These are phyloP conservation scores for Sungouiella blattae DNA, from an alignment of 805 yeast species.

Conservation along the genomic window DNA sequence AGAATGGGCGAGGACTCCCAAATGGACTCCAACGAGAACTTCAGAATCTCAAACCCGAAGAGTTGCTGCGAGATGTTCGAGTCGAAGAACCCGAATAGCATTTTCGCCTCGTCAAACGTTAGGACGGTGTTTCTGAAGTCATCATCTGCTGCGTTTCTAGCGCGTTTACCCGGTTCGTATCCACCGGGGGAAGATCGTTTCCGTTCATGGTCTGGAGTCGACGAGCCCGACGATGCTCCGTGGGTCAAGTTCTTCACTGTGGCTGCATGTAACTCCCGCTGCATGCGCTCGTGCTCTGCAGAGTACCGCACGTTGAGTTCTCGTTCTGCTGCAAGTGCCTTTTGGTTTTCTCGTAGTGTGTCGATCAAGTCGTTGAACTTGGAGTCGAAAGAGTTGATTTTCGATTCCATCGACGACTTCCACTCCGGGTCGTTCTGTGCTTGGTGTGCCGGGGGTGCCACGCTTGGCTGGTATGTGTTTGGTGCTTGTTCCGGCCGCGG, in stretches of 20 bases:
- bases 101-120: conserved; percentile 40
- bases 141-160: conserved; percentile 1
- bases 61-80: conserved; percentile 57
- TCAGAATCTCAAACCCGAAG: conserved; percentile 60
- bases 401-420: conserved; percentile 33
- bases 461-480: conserved; percentile 1
- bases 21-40: conserved; percentile 44
- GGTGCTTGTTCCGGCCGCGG: conserved; percentile 1
- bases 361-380: conserved; percentile 38
- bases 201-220: neutral
- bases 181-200: neutral
- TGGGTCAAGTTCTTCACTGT: too few species aligned
- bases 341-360: conserved; percentile 31
- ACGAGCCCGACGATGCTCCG: neutral
- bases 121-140: conserved; percentile 40
- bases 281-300: neutral
- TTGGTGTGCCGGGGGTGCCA: too few species aligned
- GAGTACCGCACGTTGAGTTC: conserved; percentile 7
- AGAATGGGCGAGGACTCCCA: conserved; percentile 58
- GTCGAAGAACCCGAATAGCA: conserved; percentile 50
- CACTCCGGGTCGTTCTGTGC: conserved; percentile 21
- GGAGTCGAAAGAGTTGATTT: conserved; percentile 33
- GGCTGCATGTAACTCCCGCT: neutral
- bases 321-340: conserved; percentile 20
- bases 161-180: neutral